These are phyloP conservation scores for Pyrus hybrid DNA, from an alignment of 331 rosid genomes.

Conservation along the genomic window DNA sequence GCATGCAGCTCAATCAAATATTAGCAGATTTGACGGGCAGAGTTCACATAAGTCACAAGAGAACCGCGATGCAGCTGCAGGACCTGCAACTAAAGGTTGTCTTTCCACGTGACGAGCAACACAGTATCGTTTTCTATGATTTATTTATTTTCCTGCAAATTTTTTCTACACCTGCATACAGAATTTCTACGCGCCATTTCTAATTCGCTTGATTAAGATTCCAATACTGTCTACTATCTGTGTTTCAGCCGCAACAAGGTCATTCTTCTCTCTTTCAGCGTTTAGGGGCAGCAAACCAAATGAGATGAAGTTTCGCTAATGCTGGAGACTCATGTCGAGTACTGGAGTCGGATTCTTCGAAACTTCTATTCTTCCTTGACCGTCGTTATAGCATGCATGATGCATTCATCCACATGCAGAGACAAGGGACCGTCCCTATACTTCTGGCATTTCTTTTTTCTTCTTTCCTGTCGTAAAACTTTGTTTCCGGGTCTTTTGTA, in stretches of 20 bases:
- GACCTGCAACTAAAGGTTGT: conserved; percentile 64
- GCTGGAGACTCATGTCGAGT: conserved; percentile 11
- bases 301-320: conserved; percentile 39
- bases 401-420: too few species aligned
- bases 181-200: background rate
- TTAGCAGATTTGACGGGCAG: conserved; percentile 45
- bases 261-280: conserved; percentile 98
- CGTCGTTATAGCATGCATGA: too few species aligned
- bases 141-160: background rate
- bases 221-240: conserved; percentile 14
- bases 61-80: conserved; percentile 40
- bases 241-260: conserved; percentile 63
- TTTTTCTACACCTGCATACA: background rate
- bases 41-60: conserved; percentile 50
- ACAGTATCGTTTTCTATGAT: background rate
- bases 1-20: conserved; percentile 40
- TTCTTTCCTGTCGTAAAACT: too few species aligned
- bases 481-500: too few species aligned
- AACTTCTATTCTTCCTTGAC: conserved; percentile 5
- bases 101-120: conserved; percentile 10
- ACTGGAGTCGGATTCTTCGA: background rate
- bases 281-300: conserved; percentile 79
- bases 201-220: background rate
- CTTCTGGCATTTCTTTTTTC: too few species aligned
- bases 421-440: too few species aligned